Evolutionary conservation across 257 asterid species (phyloP).

Genomic region (Solanum arcanum): DNA sequence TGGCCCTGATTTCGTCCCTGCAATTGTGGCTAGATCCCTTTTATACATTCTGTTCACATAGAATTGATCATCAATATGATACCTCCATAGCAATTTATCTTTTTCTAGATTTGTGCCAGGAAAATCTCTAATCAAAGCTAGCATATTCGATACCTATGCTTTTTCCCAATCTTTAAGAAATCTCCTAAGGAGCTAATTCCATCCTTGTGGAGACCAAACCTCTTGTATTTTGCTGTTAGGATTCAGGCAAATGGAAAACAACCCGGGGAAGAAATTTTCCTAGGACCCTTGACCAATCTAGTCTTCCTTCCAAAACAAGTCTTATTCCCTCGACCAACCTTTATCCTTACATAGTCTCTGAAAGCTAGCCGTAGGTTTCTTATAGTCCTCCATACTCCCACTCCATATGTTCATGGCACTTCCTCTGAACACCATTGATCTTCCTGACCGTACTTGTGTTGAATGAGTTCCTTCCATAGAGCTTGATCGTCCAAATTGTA

Average conservation of each 20-base stretch:
- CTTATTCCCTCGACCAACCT: neutral
- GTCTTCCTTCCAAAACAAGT: neutral
- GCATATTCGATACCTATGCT: neutral
- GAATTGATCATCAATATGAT: too few species aligned
- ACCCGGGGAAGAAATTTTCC: neutral
- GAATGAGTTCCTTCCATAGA: neutral
- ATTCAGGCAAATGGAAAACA: neutral
- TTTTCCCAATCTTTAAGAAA: neutral
- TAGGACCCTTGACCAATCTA: neutral
- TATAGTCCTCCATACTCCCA: neutral
- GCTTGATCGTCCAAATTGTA: neutral
- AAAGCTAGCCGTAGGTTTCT: neutral
- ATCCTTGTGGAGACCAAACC: neutral
- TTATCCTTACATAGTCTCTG: neutral
- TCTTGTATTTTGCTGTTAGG: neutral
- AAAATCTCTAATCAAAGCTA: neutral
- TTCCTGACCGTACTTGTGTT: neutral
- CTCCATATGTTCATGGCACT: neutral
- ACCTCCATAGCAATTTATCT: neutral
- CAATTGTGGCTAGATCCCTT: neutral
- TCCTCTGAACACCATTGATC: neutral
- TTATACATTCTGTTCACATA: neutral
- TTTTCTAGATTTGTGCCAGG: neutral
- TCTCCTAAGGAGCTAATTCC: neutral
- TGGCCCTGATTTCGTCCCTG: neutral